Evolutionary conservation across 2,329 filamentous ascomycete genomes (phyloP).

Genomic region (Beauveria varroae): DNA sequence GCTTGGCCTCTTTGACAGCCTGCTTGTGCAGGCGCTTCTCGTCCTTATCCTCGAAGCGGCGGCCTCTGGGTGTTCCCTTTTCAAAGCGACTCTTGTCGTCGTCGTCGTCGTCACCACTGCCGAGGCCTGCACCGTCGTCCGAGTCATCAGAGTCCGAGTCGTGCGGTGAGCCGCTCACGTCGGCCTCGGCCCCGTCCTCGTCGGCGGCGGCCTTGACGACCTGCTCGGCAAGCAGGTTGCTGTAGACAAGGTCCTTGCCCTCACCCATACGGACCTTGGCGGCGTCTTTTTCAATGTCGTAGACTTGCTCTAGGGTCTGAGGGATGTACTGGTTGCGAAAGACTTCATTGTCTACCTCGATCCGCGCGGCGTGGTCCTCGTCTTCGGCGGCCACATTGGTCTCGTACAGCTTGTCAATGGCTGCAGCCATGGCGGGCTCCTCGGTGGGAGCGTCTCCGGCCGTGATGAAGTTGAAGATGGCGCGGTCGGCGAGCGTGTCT

Average conservation of each 20-base stretch:
- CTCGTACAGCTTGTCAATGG: slow-evolving; percentile 61
- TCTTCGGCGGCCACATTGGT: slow-evolving; percentile 41
- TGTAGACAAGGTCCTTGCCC: slow-evolving; percentile 74
- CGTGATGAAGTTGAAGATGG: slow-evolving; percentile 80
- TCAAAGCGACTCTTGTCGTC: slow-evolving; percentile 48
- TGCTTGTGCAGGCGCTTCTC: slow-evolving; percentile 75
- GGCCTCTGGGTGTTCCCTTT: slow-evolving; percentile 66
- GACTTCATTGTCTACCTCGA: slow-evolving; percentile 80
- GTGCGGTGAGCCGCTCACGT: slow-evolving; percentile 25
- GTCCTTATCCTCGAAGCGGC: slow-evolving; percentile 86
- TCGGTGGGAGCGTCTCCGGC: slow-evolving; percentile 51
- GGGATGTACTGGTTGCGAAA: slow-evolving; percentile 96
- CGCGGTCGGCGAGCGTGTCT: slow-evolving; percentile 68
- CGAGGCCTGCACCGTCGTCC: slow-evolving; percentile 37
- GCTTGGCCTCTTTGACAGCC: slow-evolving; percentile 89
- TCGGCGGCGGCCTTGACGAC: slow-evolving; percentile 36
- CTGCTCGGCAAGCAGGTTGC: slow-evolving; percentile 70
- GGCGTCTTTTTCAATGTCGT: slow-evolving; percentile 88
- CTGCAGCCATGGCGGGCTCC: slow-evolving; percentile 51
- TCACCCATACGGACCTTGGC: slow-evolving; percentile 67
- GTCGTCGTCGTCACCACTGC: slow-evolving; percentile 30
- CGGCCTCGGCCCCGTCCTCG: slow-evolving; percentile 26
- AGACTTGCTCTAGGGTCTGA: slow-evolving; percentile 90
- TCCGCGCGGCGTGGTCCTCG: slow-evolving; percentile 46
- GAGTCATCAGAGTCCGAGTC: slow-evolving; percentile 22